Evolutionary conservation across 176 grass and related monocot species (phyloP).

Genomic region (Eragrostis curvula): DNA sequence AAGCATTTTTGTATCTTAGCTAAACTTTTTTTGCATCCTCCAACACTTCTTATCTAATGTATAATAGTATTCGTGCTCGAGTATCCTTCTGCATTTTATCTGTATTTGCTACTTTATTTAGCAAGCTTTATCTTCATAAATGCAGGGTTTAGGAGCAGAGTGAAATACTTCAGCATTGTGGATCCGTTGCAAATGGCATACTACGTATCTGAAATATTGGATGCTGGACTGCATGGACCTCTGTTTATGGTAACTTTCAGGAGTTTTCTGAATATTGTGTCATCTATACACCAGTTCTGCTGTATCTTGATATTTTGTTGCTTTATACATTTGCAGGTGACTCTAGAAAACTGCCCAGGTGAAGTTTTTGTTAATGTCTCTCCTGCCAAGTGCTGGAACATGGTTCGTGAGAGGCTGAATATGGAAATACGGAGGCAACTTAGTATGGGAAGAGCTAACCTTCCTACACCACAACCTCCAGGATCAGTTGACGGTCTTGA

Average conservation of each 20-base stretch:
- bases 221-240: conserved; percentile 60
- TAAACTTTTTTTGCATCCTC: not conserved
- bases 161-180: conserved; percentile 67
- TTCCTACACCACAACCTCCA: conserved; percentile 65
- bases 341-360: conserved; percentile 62
- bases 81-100: not conserved
- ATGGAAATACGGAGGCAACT: conserved; percentile 73
- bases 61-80: not conserved
- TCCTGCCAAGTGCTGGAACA: conserved; percentile 77
- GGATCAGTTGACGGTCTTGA: conserved; percentile 82
- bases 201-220: conserved; percentile 81
- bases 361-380: conserved; percentile 72
- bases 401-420: conserved; percentile 86
- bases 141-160: conserved; percentile 87
- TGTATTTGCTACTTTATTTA: conserved; percentile 14
- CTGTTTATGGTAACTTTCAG: conserved; percentile 72
- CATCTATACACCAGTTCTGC: conserved; percentile 32
- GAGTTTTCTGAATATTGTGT: not conserved
- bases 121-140: conserved; percentile 33
- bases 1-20: not conserved
- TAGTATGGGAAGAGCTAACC: conserved; percentile 54
- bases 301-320: conserved; percentile 33
- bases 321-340: conserved; percentile 58
- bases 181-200: conserved; percentile 70
- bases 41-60: not conserved